A percentile compares a stretch with the other conserved stretches of the same genome.
Evolutionary conservation across 2,329 filamentous ascomycete species (phyloP).

Genomic region (Epichloe coenophiala): DNA sequence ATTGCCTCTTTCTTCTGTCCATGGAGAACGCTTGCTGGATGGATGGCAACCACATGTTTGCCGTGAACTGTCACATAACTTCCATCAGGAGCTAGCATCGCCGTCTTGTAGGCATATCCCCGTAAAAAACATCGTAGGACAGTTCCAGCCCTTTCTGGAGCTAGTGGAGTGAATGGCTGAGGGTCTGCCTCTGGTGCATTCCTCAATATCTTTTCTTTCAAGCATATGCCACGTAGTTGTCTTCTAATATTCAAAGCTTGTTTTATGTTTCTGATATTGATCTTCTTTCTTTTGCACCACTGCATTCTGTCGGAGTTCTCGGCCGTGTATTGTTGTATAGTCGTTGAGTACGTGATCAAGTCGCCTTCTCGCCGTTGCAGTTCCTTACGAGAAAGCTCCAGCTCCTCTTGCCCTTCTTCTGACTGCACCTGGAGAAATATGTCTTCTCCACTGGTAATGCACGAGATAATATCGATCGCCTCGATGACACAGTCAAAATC

Average conservation of each 20-base stretch:
- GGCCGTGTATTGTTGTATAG: slow-evolving; percentile 46
- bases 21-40: slow-evolving; percentile 49
- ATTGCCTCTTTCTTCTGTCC: slow-evolving; percentile 52
- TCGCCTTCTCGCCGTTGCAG: slow-evolving; percentile 50
- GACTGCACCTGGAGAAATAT: slow-evolving; percentile 47
- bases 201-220: slow-evolving; percentile 35
- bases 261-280: slow-evolving; percentile 48
- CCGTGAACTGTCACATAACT: slow-evolving; percentile 47
- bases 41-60: slow-evolving; percentile 47
- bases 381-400: slow-evolving; percentile 40
- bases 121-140: slow-evolving; percentile 49
- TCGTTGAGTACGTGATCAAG: slow-evolving; percentile 49
- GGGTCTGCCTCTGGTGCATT: slow-evolving; percentile 36
- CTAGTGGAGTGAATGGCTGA: slow-evolving; percentile 39
- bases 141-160: slow-evolving; percentile 38
- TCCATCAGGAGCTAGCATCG: slow-evolving; percentile 44
- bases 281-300: slow-evolving; percentile 45
- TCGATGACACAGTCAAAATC: slow-evolving; percentile 64
- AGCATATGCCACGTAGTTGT: slow-evolving; percentile 44
- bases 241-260: slow-evolving; percentile 48
- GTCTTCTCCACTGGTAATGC: slow-evolving; percentile 48
- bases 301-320: slow-evolving; percentile 39
- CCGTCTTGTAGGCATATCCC: slow-evolving; percentile 48
- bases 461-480: slow-evolving; percentile 69
- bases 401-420: slow-evolving; percentile 41